Percentiles rank a stretch among this genome's conserved stretches.
Conservation (phyloP, 108 stramenopile species). For the Skeletonema marinoi region DNA sequence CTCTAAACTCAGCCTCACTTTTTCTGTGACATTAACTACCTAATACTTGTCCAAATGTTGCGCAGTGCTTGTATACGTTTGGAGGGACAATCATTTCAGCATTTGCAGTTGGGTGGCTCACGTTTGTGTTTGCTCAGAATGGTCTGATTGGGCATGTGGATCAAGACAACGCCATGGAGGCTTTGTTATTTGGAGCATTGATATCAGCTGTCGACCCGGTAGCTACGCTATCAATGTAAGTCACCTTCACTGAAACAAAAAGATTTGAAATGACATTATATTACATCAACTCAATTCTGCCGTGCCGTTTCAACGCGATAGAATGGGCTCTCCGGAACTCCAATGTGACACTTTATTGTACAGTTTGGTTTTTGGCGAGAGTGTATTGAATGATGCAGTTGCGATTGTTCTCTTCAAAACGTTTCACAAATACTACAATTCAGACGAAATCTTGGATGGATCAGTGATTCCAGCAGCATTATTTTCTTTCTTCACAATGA, state of each 20-base stretch:
- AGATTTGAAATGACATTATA: slow-evolving; percentile 2
- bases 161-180: slow-evolving; percentile 92
- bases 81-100: slow-evolving; percentile 93
- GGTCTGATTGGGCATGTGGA: slow-evolving; percentile 80
- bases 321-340: slow-evolving; percentile 70
- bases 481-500: slow-evolving; percentile 65
- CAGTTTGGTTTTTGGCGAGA: slow-evolving; percentile 96
- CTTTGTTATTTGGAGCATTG: slow-evolving; percentile 92
- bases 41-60: no score
- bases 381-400: slow-evolving; percentile 97
- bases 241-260: slow-evolving; percentile 44
- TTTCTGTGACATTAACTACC: no score
- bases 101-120: slow-evolving; percentile 90
- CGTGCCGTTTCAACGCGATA: no score
- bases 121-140: slow-evolving; percentile 68
- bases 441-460: slow-evolving; percentile 64
- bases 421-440: slow-evolving; percentile 84
- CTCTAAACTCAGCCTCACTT: no score
- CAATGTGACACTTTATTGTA: slow-evolving; percentile 94
- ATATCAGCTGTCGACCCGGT: slow-evolving; percentile 98
- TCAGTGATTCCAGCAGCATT: slow-evolving; percentile 73
- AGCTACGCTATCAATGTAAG: slow-evolving; percentile 89
- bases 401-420: slow-evolving; percentile 97
- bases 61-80: slow-evolving; percentile 81
- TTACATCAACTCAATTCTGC: not conserved